These are phyloP conservation scores for Aspergillus sp. DNA, from an alignment of 2,329 filamentous ascomycete genomes.

Conservation along the genomic window DNA sequence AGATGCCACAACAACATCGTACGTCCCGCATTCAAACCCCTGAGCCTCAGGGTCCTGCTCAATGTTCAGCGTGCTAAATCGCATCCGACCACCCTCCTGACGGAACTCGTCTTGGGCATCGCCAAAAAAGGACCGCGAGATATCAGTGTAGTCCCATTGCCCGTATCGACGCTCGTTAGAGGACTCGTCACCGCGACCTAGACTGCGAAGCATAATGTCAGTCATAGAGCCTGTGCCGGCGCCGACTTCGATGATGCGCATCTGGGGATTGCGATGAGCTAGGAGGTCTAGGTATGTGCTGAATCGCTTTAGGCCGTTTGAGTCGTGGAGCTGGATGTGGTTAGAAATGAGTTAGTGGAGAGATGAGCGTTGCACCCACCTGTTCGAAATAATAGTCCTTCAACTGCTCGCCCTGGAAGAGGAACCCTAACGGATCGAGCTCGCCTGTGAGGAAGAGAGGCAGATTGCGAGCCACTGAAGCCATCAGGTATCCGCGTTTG, in stretches of 20 bases:
- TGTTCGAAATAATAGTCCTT: conserved; percentile 7
- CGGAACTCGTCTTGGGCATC: conserved; percentile 9
- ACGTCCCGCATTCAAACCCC: conserved; percentile 17
- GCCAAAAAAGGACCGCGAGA: conserved; percentile 15
- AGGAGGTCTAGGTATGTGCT: not conserved
- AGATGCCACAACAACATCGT: conserved; percentile 20
- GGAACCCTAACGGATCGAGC: not conserved
- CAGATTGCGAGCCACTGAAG: not conserved
- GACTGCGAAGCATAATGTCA: not conserved
- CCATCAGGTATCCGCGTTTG: not conserved
- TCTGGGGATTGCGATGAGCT: conserved; percentile 10
- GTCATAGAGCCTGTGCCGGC: conserved; percentile 12
- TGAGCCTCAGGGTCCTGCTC: conserved; percentile 18
- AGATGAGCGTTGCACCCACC: not conserved
- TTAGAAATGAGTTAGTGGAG: not conserved
- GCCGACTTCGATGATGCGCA: conserved; percentile 17
- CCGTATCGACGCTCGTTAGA: not conserved
- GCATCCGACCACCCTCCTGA: conserved; percentile 6
- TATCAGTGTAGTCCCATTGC: conserved; percentile 18
- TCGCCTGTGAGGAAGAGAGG: conserved; percentile 2
- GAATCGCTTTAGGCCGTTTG: not conserved
- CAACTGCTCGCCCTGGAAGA: not conserved
- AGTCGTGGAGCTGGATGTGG: not conserved
- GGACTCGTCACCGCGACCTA: not conserved
- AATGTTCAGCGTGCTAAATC: conserved; percentile 15